phyloP scores from a whole-genome alignment of 2,329 filamentous ascomycete species.

The Alternaria sp. region DNA sequence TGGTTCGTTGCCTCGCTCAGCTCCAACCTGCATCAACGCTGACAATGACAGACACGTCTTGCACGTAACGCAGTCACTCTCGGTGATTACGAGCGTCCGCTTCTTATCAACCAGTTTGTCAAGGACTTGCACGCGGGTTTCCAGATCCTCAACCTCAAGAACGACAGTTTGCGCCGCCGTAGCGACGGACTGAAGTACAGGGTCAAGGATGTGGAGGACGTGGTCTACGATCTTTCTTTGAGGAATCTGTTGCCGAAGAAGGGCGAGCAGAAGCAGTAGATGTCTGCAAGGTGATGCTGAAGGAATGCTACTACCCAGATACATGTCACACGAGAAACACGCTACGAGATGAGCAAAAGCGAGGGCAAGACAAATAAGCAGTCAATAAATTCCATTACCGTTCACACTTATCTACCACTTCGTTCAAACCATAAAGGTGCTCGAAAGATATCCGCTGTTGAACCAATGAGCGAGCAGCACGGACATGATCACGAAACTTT shows the following conservation, averaged over 20 bases:
- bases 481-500: conserved; percentile 22
- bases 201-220: conserved; percentile 97
- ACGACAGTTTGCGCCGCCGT: conserved; percentile 84
- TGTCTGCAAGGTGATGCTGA: neutral
- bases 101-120: conserved; percentile 88
- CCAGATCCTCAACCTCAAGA: conserved; percentile 96
- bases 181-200: conserved; percentile 96
- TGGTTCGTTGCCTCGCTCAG: conserved; percentile 55
- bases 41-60: conserved; percentile 67
- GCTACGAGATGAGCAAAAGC: neutral
- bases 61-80: conserved; percentile 94
- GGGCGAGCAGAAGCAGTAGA: conserved; percentile 12
- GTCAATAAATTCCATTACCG: neutral
- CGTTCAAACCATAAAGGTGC: conserved; percentile 2
- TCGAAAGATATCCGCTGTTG: too few relatives aligned
- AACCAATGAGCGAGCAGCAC: conserved; percentile 21
- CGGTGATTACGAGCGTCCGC: conserved; percentile 82
- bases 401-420: neutral
- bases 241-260: conserved; percentile 71
- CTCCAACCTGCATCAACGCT: neutral
- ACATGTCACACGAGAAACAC: too few relatives aligned
- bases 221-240: conserved; percentile 93
- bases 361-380: too few relatives aligned
- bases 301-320: neutral
- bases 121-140: conserved; percentile 96